Percentiles rank a stretch among this genome's conserved stretches.
These are phyloP conservation scores for Cichorium intybus DNA, from an alignment of 140 eudicot genomes.

Conservation along the genomic window DNA sequence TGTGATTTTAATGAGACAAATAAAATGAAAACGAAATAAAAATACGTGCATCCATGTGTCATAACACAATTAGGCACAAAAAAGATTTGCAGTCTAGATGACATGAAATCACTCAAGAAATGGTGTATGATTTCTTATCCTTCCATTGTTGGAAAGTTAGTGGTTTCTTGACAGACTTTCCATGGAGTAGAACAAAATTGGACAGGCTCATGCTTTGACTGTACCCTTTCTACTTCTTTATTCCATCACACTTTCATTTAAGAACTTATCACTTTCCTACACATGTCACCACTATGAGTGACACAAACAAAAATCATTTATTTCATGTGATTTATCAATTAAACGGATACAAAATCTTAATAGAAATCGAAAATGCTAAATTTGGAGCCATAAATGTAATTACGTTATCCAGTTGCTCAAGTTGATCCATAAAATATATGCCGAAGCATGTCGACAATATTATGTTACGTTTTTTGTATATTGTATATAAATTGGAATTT, in stretches of 20 bases:
- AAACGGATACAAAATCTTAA: no score
- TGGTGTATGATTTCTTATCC: conserved; percentile 21
- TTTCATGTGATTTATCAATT: not conserved
- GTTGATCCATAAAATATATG: no score
- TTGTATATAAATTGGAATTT: not conserved
- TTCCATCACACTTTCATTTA: not conserved
- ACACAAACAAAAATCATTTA: not conserved
- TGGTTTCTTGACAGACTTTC: conserved; percentile 40
- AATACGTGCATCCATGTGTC: conserved; percentile 12
- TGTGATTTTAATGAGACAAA: not conserved
- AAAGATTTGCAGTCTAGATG: conserved; percentile 20
- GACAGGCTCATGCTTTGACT: conserved; percentile 21
- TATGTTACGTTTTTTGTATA: no score
- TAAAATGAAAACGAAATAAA: not conserved
- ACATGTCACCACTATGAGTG: not conserved
- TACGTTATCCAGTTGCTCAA: no score
- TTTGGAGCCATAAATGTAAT: no score
- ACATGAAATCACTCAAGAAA: conserved; percentile 38
- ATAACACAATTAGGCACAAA: not conserved
- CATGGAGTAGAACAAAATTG: conserved; percentile 26
- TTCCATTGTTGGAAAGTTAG: conserved; percentile 30
- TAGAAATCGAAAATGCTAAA: not conserved
- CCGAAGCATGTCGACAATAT: no score
- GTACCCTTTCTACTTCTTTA: conserved; percentile 19
- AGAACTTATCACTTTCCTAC: not conserved